A percentile compares a stretch with the other conserved stretches of the same genome.
These are phyloP conservation scores for Trichosporon ovoides DNA, from an alignment of 1,284 basidiomycete species.

Conservation along the genomic window DNA sequence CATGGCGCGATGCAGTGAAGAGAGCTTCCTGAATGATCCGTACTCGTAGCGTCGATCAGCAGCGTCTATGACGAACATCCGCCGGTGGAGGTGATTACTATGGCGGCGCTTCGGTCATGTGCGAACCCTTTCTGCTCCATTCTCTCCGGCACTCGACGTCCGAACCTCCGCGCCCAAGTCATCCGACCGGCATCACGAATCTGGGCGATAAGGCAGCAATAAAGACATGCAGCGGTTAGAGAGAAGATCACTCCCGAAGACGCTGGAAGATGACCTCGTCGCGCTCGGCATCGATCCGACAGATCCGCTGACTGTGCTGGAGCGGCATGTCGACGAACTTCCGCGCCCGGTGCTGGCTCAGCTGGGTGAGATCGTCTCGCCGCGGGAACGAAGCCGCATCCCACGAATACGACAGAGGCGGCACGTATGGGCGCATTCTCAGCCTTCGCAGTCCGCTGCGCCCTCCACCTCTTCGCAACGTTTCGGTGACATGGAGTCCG, in stretches of 20 bases:
- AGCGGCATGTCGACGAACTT: neutral
- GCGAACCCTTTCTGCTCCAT: neutral
- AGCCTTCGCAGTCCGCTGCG: neutral
- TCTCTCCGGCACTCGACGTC: no score
- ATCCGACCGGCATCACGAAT: no score
- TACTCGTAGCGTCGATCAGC: no score
- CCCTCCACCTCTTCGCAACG: neutral
- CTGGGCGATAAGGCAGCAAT: neutral
- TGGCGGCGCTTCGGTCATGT: neutral
- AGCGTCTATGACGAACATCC: neutral
- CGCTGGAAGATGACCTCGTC: neutral
- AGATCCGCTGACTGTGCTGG: neutral
- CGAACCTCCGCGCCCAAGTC: no score
- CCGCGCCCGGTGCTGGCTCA: neutral
- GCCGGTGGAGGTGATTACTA: neutral
- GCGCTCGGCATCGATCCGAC: neutral
- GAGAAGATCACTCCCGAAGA: neutral
- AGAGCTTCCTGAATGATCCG: no score
- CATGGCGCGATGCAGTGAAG: neutral
- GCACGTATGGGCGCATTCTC: conserved; percentile 25
- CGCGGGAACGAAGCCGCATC: conserved; percentile 33
- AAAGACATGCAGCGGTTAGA: no score
- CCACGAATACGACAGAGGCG: conserved; percentile 37
- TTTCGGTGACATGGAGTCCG: neutral
- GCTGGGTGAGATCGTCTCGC: conserved; percentile 17